Conservation (phyloP, 2,329 filamentous ascomycete genomes). For the Xylariaceae sp. region DNA sequence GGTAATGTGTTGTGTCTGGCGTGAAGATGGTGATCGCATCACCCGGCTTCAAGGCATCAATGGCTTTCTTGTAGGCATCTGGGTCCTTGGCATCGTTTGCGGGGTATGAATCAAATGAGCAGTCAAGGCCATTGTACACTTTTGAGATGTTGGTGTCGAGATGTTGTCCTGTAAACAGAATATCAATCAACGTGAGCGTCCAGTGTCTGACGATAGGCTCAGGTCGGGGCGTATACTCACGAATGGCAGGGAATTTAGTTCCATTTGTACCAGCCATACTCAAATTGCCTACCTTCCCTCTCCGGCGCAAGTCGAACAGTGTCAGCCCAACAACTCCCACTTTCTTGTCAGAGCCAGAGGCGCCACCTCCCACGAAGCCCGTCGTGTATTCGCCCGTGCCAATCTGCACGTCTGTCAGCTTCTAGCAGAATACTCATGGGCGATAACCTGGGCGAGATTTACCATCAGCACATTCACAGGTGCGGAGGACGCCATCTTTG, state of each 20-base stretch:
- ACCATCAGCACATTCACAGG: constrained; percentile 68
- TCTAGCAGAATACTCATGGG: not conserved
- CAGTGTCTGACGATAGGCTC: constrained; percentile 4
- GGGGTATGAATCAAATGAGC: constrained; percentile 79
- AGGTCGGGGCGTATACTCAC: constrained; percentile 44
- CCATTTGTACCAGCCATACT: constrained; percentile 90
- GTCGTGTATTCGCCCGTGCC: constrained; percentile 97
- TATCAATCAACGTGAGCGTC: not conserved
- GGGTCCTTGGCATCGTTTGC: constrained; percentile 69
- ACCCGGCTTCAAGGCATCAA: constrained; percentile 74
- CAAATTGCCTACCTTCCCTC: constrained; percentile 82
- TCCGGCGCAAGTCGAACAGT: constrained; percentile 79
- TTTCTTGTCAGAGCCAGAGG: constrained; percentile 90
- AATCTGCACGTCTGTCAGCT: constrained; percentile 45
- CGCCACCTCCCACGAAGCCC: constrained; percentile 80
- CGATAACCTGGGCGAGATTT: constrained; percentile 19
- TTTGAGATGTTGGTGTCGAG: constrained; percentile 82
- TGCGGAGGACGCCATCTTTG: constrained; percentile 21
- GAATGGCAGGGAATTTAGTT: constrained; percentile 85
- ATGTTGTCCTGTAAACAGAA: constrained; percentile 59
- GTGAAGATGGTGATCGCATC: constrained; percentile 96
- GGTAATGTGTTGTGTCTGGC: constrained; percentile 86
- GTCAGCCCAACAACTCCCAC: constrained; percentile 89
- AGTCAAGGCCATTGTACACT: constrained; percentile 85
- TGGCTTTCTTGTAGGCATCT: constrained; percentile 82